Base-by-base conservation (phyloP, 768 basidiomycete species). In the Fomitopsis serialis region DNA sequence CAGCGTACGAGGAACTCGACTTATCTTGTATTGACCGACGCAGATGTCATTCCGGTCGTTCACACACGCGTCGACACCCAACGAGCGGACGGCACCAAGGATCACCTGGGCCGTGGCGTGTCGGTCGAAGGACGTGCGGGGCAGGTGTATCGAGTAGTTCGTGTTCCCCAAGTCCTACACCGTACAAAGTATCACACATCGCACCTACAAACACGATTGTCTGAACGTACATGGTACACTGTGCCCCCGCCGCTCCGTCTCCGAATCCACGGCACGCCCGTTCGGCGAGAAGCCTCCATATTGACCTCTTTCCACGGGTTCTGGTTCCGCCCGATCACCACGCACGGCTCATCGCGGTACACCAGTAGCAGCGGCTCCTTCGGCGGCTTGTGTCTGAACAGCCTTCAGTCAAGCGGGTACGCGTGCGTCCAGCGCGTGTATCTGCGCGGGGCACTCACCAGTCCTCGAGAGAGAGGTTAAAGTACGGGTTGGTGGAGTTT, bases 271-370 rank as follows among this genome's bases (percentile, higher is more conserved):
- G 90, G 90, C 17, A 93, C 77, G 3, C 73, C 75, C 1, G 74
- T 67, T 42, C 67, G 53, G 11, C 71, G 68, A 6, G 93, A 73
- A 1, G 80, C 76, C 6, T 65, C 56, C 46, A 95, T 78, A 61
- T 96, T 95, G 59, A 94, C 84, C 64, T 99, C 96, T 66, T 92
- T 97, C 96, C 96, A 98, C 15, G 95, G 96, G 60, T 97, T 98
- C 74, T 99, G 97, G 66, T 98, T 95, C 49, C 96, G 76, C 0
- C 96, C 96, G 51, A 98, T 91, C 50, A 99, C 79, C 17, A 98
- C 92, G 62, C 93, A 94, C 2, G 93, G 92, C 0, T 71, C 67
- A 65, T 98, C 89, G 27, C 92, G 82, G 67, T 98, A 99, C 51
- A 99, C 70, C 44, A 97, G 77, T 19, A 99, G 77, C 40, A 95